A percentile compares a stretch with the other conserved stretches of the same genome.
phyloP scores from a whole-genome alignment of 148 eudicot genomes.

The Limonium bicolor region DNA sequence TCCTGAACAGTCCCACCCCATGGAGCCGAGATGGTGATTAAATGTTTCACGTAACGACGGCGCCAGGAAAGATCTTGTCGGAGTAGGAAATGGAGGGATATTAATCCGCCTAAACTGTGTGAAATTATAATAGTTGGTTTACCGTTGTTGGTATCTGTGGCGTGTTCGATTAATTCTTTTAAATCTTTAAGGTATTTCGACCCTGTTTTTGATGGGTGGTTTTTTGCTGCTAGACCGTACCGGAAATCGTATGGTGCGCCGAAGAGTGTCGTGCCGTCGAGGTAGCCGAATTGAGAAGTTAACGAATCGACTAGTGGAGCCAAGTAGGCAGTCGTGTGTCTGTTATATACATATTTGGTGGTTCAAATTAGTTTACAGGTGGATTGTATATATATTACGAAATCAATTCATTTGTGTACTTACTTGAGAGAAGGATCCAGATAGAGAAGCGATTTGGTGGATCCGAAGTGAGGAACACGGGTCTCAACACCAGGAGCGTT shows the following conservation, averaged over 20 bases:
- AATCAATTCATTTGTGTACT: constrained; percentile 2
- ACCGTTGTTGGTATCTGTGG: constrained; percentile 37
- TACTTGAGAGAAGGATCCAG: constrained; percentile 76
- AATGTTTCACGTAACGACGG: constrained; percentile 49
- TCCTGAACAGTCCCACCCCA: constrained; percentile 85
- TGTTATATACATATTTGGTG: too few relatives aligned
- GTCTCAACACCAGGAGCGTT: constrained; percentile 93
- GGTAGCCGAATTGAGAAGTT: constrained; percentile 46
- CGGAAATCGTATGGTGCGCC: constrained; percentile 98
- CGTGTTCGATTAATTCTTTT: constrained; percentile 45
- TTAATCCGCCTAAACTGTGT: constrained; percentile 85
- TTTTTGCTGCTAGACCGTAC: constrained; percentile 62
- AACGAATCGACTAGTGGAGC: constrained; percentile 51
- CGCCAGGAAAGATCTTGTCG: constrained; percentile 50
- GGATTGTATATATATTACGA: too few relatives aligned
- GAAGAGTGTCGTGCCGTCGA: constrained; percentile 41
- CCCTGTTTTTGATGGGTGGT: constrained; percentile 36
- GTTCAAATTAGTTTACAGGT: too few relatives aligned
- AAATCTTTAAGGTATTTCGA: constrained; percentile 56
- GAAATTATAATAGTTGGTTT: constrained; percentile 56
- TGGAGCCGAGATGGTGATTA: constrained; percentile 64
- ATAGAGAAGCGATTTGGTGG: constrained; percentile 42
- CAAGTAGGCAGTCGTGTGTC: constrained; percentile 57
- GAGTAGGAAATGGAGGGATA: constrained; percentile 47
- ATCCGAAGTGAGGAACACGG: constrained; percentile 54